These are phyloP conservation scores for Pichia exigua DNA, from an alignment of 805 yeast genomes.

Conservation along the genomic window DNA sequence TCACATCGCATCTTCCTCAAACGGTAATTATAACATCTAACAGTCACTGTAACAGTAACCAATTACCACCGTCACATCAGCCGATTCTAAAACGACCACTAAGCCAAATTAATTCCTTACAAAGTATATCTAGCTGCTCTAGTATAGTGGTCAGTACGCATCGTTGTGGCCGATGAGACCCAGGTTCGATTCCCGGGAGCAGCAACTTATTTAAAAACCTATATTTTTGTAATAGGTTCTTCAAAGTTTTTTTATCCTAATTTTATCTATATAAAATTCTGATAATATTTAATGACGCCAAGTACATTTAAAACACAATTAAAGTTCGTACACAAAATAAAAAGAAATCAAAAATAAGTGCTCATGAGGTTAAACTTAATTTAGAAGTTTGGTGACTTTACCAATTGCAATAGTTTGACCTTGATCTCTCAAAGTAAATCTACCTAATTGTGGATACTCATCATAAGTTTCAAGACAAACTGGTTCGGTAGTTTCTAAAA, in stretches of 20 bases:
- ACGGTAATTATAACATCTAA: no score
- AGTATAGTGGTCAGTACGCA: conserved; percentile 22
- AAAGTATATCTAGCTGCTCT: no score
- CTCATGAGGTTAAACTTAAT: conserved; percentile 13
- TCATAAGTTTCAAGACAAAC: conserved; percentile 90
- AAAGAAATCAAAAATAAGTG: neutral
- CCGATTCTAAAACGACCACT: no score
- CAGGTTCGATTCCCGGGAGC: conserved; percentile 24
- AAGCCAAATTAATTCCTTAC: no score
- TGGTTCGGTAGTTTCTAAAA: conserved; percentile 76
- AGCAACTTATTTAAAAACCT: no score
- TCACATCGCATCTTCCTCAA: no score
- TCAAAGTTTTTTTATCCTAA: neutral
- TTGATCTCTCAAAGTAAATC: conserved; percentile 97
- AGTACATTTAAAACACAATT: neutral
- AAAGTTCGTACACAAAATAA: neutral
- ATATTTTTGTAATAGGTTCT: no score
- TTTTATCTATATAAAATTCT: neutral
- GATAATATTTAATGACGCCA: no score
- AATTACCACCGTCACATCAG: no score
- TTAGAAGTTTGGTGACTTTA: conserved; percentile 83
- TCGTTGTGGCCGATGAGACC: conserved; percentile 23
- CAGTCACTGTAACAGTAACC: no score
- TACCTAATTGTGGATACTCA: conserved; percentile 93
- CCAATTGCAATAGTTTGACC: conserved; percentile 98